Conservation (phyloP, 805 yeast genomes). For the Metschnikowia aberdeeniae region DNA sequence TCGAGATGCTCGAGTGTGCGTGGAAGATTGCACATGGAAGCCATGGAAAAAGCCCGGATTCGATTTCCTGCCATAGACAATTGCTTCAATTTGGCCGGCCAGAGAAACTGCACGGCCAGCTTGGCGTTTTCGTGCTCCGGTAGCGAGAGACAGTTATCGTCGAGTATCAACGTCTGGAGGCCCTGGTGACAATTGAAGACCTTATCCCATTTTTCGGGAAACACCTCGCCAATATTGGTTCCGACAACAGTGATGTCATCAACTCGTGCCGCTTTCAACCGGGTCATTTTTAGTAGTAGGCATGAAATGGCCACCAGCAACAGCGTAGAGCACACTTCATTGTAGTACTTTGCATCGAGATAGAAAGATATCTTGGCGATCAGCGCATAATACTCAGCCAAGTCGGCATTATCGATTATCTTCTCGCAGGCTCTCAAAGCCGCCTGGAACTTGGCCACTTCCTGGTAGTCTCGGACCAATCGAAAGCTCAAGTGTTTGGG, state of each 20-base stretch:
- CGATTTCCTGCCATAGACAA: constrained; percentile 26
- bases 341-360: constrained; percentile 25
- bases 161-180: constrained; percentile 21
- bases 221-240: constrained; percentile 35
- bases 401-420: constrained; percentile 3
- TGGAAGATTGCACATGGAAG: constrained; percentile 25
- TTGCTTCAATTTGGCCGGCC: constrained; percentile 24
- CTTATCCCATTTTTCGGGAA: constrained; percentile 29
- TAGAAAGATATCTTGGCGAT: constrained; percentile 21
- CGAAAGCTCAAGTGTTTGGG: constrained; percentile 9
- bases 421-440: constrained; percentile 15
- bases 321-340: constrained; percentile 29
- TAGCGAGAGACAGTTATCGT: constrained; percentile 18
- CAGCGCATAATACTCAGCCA: constrained; percentile 7
- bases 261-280: constrained; percentile 19
- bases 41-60: constrained; percentile 17
- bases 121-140: background rate
- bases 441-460: constrained; percentile 11
- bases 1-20: constrained; percentile 22
- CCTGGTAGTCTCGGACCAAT: constrained; percentile 11
- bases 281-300: constrained; percentile 22
- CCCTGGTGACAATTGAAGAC: constrained; percentile 24
- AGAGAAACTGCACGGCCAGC: constrained; percentile 10
- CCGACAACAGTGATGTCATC: constrained; percentile 21
- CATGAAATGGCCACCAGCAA: constrained; percentile 27